Conservation (phyloP, 2,329 filamentous ascomycete genomes). For the Neoscytalidium dimidiatum region DNA sequence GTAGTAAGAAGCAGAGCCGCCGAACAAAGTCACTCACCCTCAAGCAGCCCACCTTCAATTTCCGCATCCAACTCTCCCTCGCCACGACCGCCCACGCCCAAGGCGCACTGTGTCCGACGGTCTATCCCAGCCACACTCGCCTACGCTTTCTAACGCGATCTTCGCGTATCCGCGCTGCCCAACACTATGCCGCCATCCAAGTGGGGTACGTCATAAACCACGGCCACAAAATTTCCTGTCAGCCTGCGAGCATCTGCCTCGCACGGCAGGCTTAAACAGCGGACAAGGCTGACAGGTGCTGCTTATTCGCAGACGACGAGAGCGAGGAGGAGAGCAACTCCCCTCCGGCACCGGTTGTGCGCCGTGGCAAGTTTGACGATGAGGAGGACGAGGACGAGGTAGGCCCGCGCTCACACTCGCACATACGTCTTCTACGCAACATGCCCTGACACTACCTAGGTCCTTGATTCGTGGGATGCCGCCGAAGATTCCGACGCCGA, state of each 20-base stretch:
- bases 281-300: slow-evolving; percentile 22
- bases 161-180: neutral
- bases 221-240: slow-evolving; percentile 22
- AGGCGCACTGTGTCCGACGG: neutral
- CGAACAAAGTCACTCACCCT: slow-evolving; percentile 12
- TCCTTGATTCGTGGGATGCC: slow-evolving; percentile 95
- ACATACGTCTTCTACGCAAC: slow-evolving; percentile 17
- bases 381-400: slow-evolving; percentile 82
- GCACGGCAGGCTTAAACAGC: neutral
- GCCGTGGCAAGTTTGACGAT: slow-evolving; percentile 80
- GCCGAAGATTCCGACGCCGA: slow-evolving; percentile 96
- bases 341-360: slow-evolving; percentile 48
- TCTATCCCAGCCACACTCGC: neutral
- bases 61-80: slow-evolving; percentile 14
- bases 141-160: slow-evolving; percentile 7
- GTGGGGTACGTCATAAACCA: slow-evolving; percentile 44
- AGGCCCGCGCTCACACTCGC: slow-evolving; percentile 42
- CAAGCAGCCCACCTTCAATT: slow-evolving; percentile 14
- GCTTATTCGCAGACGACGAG: slow-evolving; percentile 38
- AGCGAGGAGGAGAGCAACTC: slow-evolving; percentile 60
- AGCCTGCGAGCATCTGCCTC: neutral
- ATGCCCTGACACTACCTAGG: slow-evolving; percentile 51
- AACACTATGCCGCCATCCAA: slow-evolving; percentile 38
- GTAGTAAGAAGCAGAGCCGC: neutral
- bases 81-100: slow-evolving; percentile 9